Conservation (phyloP, 139 green algal genomes). For the Astrephomene gubernaculifera region DNA sequence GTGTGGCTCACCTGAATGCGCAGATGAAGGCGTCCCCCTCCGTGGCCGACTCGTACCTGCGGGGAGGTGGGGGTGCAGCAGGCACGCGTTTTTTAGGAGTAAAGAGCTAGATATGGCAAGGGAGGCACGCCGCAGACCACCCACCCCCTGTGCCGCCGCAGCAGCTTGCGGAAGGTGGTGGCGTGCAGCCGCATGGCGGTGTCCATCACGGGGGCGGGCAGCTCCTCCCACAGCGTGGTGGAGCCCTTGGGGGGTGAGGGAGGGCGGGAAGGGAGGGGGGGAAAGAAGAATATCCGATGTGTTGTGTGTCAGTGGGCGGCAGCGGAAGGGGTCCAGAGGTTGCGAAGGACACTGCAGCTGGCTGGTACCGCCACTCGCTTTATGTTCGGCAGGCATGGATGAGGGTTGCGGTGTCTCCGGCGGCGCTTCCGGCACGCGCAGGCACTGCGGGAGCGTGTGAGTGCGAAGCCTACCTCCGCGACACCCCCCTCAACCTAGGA, state of each 20-base stretch:
- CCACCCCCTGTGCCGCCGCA: neutral
- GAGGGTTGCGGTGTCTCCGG: neutral
- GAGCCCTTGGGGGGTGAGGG: neutral
- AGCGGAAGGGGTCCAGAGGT: no score
- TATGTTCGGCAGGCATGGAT: no score
- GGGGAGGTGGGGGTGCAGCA: neutral
- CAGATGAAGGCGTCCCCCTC: conserved; percentile 9
- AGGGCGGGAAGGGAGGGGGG: neutral
- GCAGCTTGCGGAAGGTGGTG: neutral
- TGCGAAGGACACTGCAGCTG: no score
- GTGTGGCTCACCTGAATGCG: neutral
- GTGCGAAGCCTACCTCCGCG: no score
- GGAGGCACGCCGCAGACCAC: neutral
- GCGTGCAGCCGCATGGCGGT: neutral
- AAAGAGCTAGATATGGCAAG: neutral
- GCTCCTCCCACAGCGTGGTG: conserved; percentile 17
- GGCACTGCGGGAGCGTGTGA: no score
- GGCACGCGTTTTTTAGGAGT: neutral
- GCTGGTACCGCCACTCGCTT: no score
- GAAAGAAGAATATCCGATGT: no score
- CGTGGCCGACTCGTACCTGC: conserved; percentile 6
- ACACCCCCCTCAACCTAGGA: no score
- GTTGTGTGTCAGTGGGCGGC: no score
- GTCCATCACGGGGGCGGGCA: conserved; percentile 6
- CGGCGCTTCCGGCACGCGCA: neutral